Evolutionary conservation across 495 filamentous ascomycete species (phyloP).

Genomic region (Podospora pseudopauciseta): DNA sequence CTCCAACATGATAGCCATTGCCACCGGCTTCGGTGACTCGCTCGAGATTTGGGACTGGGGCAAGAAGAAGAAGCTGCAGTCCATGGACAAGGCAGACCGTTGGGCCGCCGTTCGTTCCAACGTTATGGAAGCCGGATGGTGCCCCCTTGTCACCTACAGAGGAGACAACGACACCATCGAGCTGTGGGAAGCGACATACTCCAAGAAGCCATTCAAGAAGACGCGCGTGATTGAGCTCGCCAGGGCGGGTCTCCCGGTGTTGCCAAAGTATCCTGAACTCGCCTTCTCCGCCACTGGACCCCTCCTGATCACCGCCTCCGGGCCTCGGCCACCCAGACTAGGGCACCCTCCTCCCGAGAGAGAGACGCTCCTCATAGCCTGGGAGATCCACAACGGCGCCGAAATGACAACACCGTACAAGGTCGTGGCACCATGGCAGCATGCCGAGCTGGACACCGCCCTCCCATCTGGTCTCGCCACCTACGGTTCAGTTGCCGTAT

Average conservation of each 20-base stretch:
- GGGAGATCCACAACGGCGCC: slow-evolving; percentile 31
- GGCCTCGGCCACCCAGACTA: slow-evolving; percentile 32
- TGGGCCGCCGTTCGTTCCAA: slow-evolving; percentile 36
- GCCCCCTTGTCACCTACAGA: slow-evolving; percentile 30
- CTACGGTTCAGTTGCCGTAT: slow-evolving; percentile 34
- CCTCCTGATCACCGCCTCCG: slow-evolving; percentile 34
- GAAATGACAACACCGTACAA: slow-evolving; percentile 30
- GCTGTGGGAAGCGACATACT: slow-evolving; percentile 63
- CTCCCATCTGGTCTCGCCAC: slow-evolving; percentile 32
- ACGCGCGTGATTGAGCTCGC: slow-evolving; percentile 63
- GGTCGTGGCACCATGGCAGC: slow-evolving; percentile 37
- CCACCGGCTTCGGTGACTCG: slow-evolving; percentile 33
- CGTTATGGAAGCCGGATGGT: slow-evolving; percentile 31
- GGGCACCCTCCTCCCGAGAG: slow-evolving; percentile 34
- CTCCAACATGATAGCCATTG: slow-evolving; percentile 32
- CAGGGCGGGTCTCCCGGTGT: slow-evolving; percentile 30
- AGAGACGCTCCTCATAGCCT: slow-evolving; percentile 34
- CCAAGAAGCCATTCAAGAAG: slow-evolving; percentile 68
- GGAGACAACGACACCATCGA: slow-evolving; percentile 41
- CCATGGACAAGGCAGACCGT: slow-evolving; percentile 34
- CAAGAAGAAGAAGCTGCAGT: slow-evolving; percentile 34
- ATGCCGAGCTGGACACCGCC: slow-evolving; percentile 36
- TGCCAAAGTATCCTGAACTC: slow-evolving; percentile 38
- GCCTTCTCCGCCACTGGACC: slow-evolving; percentile 35
- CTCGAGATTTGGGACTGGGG: slow-evolving; percentile 40